Base-by-base conservation (phyloP, 1,284 basidiomycete species). In the Trametes versicolor region DNA sequence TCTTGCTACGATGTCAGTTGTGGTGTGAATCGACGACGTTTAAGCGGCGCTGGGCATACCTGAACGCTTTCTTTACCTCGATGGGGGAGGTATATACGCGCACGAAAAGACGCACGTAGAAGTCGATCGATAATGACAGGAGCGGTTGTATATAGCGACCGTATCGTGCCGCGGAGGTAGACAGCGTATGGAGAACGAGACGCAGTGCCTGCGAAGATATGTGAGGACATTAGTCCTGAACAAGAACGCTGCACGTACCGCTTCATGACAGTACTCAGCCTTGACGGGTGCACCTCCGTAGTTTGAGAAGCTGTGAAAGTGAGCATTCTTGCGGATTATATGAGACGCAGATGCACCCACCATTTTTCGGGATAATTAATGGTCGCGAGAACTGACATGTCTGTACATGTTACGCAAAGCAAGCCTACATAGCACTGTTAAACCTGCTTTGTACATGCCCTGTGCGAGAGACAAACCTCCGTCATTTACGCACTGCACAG, bases 301-400 rank as follows among this genome's bases (percentile, higher is more conserved):
- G 74, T 97, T 97, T 0, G 96, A 91, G 78, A 89, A 98, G 76
- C 96, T 97, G 70, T 15, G 61, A 6, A 15, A 45, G 37, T 49
- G 4, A 39, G 37, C 10, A 21, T 15, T 13, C 34, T 36, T 36
- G 23, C 2, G n/a, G n/a, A n/a, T n/a, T n/a, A n/a, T 58, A 39
- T 13, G 49, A 19, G 6, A 29, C 34, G 27, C 55, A 29, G n/a
- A 4, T 36, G 55, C 15, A 75, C 82, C 68, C 70, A 94, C 96
- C 94, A 96, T 88, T 98, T 99, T 78, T 99, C 97, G 2, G 97
- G 93, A 76, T 95, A 98, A 76, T 98, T 98, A 48, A 88, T 90
- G 0, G 97, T 97, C 0, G 97, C 98, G 37, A 99, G 84, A 7
- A 99, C 96, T 9, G 96, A 90, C 65, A 98, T 83, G 77, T 99